These are phyloP conservation scores for Boehmeria nivea DNA, from an alignment of 306 rosid genomes.

Conservation along the genomic window DNA sequence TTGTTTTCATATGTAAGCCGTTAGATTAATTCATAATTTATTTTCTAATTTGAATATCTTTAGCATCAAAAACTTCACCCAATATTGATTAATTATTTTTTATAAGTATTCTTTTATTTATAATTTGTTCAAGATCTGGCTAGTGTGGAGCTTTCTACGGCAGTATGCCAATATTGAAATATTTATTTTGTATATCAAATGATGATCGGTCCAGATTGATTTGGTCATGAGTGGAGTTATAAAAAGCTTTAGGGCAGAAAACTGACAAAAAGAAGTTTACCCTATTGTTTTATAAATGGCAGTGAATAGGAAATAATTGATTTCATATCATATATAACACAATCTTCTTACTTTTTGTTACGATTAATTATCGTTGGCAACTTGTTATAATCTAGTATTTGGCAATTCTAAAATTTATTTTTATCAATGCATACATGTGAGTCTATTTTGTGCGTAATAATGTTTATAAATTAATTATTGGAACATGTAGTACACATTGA, in stretches of 20 bases:
- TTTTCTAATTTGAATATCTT: not conserved
- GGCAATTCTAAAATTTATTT: conserved; percentile 4
- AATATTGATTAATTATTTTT: no score
- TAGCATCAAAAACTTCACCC: conserved; percentile 33
- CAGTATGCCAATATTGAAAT: no score
- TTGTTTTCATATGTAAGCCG: conserved; percentile 11
- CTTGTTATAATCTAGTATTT: not conserved
- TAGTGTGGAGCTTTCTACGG: no score
- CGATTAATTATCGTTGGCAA: not conserved
- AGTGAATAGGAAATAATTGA: conserved; percentile 19
- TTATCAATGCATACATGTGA: not conserved
- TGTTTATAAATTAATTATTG: no score
- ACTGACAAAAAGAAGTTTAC: conserved; percentile 3
- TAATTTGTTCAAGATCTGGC: no score
- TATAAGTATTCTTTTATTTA: conserved; percentile 9
- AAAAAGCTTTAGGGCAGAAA: conserved; percentile 4
- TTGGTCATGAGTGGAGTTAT: no score
- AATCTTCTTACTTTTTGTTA: not conserved
- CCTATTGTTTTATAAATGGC: not conserved
- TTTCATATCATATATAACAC: not conserved
- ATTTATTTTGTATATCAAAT: not conserved
- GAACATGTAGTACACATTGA: no score
- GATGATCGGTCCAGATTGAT: not conserved
- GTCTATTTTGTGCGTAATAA: not conserved
- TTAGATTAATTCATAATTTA: conserved; percentile 4